Evolutionary conservation across 179 eudicot genomes (phyloP), one percentile per base, ranked within the genome.

Genomic region (Sideroxylon spinosum): DNA sequence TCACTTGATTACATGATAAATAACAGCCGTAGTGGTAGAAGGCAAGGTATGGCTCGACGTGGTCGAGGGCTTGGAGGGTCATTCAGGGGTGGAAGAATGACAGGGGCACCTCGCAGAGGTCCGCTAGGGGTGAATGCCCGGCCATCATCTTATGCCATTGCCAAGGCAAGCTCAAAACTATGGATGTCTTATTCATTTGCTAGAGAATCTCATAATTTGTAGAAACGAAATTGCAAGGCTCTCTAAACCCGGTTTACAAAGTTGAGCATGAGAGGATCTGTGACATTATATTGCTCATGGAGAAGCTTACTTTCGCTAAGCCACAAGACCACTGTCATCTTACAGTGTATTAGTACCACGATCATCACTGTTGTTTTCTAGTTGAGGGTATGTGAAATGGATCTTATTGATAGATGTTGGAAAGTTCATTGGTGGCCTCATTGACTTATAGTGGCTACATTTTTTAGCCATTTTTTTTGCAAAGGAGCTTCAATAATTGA

Each of bases 121-220:
- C 85, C 86, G 17, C 91, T 91, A 17, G 86, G 97, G 79, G 90
- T 95, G 52, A 91, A 88, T 89, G 78, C 90, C 85, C 89, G 92
- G 66, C 86, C 94, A 16, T 85, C 97, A 79, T 79, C 95, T 73
- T 85, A 75, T 55, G 78, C 89, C 44, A 91, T 93, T 81, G 88
- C 98, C 85, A 93, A 95, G 99, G 99, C 98, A 95, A 95, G 99
- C 97, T 81, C 86, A 67, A 78, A 85, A 87, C 82, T 87, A 81
- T 87, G 96, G 94, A 87, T 85, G 83, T 81, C 82, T 84, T 86
- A 81, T 88, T 83, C 83, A 76, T 86, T 82, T 82, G 78, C 62
- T 82, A 50, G 85, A 78, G 86, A 90, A 81, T 86, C 81, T 87
- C 85, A 74, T 79, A 82, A 83, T 74, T 71, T 82, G 73, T 86